A percentile compares a stretch with the other conserved stretches of the same genome.
Evolutionary conservation across 352 stramenopile species (phyloP).

Genomic region (Pseudoperonospora humuli): DNA sequence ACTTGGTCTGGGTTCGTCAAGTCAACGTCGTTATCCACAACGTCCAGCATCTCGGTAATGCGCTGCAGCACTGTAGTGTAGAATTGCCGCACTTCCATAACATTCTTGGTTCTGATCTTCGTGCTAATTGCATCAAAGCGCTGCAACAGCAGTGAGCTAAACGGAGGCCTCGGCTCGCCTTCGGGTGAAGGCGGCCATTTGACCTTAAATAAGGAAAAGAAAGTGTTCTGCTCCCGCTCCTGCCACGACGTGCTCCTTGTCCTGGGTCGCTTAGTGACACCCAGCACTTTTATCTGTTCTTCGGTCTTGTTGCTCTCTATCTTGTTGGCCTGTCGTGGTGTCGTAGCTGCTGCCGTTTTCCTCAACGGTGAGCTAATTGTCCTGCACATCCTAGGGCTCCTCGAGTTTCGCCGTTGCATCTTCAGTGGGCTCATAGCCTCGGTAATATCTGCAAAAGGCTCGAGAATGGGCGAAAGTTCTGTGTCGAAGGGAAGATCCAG

Average conservation of each 20-base stretch:
- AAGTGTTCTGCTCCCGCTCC: conserved; percentile 53
- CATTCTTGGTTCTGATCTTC: conserved; percentile 52
- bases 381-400: conserved; percentile 9
- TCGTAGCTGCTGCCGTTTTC: conserved; percentile 3
- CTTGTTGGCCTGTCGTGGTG: conserved; percentile 6
- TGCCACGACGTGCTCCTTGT: conserved; percentile 31
- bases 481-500: conserved; percentile 34
- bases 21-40: conserved; percentile 51
- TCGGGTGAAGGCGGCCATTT: conserved; percentile 41
- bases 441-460: conserved; percentile 22
- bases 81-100: conserved; percentile 52
- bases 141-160: conserved; percentile 41
- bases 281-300: conserved; percentile 4
- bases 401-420: conserved; percentile 13
- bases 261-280: conserved; percentile 16
- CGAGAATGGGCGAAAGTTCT: conserved; percentile 53
- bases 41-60: conserved; percentile 35
- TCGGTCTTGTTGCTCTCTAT: conserved; percentile 1
- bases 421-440: conserved; percentile 16
- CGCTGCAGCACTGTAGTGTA: conserved; percentile 45
- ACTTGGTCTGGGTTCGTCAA: conserved; percentile 57
- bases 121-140: conserved; percentile 57
- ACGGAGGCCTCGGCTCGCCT: conserved; percentile 11
- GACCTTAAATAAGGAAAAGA: conserved; percentile 60
- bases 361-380: conserved; percentile 11